Evolutionary conservation across 306 rosid species (phyloP).

Genomic region (Fagus sylvatica): DNA sequence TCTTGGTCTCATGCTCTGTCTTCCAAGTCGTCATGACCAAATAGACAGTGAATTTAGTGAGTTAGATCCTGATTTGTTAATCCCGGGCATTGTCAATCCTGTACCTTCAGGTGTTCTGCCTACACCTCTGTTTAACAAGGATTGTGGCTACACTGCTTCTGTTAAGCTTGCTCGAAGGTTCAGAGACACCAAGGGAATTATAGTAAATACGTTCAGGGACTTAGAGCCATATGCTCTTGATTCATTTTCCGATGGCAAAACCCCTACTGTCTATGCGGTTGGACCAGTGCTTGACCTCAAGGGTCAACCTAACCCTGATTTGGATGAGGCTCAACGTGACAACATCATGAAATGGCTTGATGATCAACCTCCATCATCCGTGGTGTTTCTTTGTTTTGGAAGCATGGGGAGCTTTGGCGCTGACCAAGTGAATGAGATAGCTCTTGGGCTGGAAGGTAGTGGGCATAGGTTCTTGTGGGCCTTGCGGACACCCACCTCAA

Average conservation of each 20-base stretch:
- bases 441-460: conserved; percentile 42
- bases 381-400: conserved; percentile 66
- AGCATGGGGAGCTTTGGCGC: conserved; percentile 54
- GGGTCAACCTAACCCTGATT: conserved; percentile 23
- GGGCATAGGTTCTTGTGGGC: conserved; percentile 65
- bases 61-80: conserved; percentile 29
- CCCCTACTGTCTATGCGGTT: conserved; percentile 55
- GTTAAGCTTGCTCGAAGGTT: conserved; percentile 39
- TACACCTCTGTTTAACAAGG: conserved; percentile 21
- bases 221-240: conserved; percentile 40
- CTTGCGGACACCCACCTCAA: conserved; percentile 26
- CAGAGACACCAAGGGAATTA: conserved; percentile 51
- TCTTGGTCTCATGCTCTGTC: conserved; percentile 33
- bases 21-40: conserved; percentile 26
- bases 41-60: conserved; percentile 27
- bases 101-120: conserved; percentile 49
- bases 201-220: conserved; percentile 52
- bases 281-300: conserved; percentile 53
- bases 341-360: conserved; percentile 60
- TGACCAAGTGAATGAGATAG: conserved; percentile 60
- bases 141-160: conserved; percentile 48
- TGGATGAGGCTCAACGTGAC: conserved; percentile 38
- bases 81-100: conserved; percentile 43
- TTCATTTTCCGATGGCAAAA: conserved; percentile 28
- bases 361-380: conserved; percentile 43